Conservation (phyloP, 2,329 filamentous ascomycete genomes). For the Acarospora socialis region DNA sequence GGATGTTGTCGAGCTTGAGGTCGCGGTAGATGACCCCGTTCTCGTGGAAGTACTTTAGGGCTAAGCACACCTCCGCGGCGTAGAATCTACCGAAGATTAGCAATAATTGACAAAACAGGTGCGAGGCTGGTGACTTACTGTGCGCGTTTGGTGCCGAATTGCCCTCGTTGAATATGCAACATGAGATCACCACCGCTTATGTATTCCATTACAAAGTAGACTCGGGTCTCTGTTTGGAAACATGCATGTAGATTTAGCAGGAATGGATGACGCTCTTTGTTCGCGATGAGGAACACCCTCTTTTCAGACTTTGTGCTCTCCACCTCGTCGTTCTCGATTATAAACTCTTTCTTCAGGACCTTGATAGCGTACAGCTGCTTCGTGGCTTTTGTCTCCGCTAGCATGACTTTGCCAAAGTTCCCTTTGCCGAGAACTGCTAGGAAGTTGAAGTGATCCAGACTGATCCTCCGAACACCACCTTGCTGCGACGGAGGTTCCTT, state of each 20-base stretch:
- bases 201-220: slow-evolving; percentile 99
- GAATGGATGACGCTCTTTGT: slow-evolving; percentile 94
- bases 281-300: slow-evolving; percentile 90
- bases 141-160: slow-evolving; percentile 88
- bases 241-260: slow-evolving; percentile 88
- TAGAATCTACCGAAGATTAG: slow-evolving; percentile 56
- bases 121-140: slow-evolving; percentile 51
- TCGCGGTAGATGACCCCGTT: slow-evolving; percentile 95
- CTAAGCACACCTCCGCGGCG: slow-evolving; percentile 90
- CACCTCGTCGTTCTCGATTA: slow-evolving; percentile 98
- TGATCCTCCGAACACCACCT: slow-evolving; percentile 72
- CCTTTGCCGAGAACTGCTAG: slow-evolving; percentile 94
- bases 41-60: slow-evolving; percentile 97
- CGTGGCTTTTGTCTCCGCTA: slow-evolving; percentile 88
- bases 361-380: slow-evolving; percentile 96
- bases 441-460: slow-evolving; percentile 98
- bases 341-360: slow-evolving; percentile 98
- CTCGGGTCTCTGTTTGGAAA: slow-evolving; percentile 95
- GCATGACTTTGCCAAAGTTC: slow-evolving; percentile 99
- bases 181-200: slow-evolving; percentile 97
- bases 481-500: slow-evolving; percentile 27
- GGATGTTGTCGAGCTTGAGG: slow-evolving; percentile 73
- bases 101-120: too few relatives aligned
- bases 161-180: slow-evolving; percentile 94
- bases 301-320: slow-evolving; percentile 97